Evolutionary conservation across 768 basidiomycete species (phyloP), one percentile per base, ranked within the genome.

Genomic region (Boletus coccyginus): DNA sequence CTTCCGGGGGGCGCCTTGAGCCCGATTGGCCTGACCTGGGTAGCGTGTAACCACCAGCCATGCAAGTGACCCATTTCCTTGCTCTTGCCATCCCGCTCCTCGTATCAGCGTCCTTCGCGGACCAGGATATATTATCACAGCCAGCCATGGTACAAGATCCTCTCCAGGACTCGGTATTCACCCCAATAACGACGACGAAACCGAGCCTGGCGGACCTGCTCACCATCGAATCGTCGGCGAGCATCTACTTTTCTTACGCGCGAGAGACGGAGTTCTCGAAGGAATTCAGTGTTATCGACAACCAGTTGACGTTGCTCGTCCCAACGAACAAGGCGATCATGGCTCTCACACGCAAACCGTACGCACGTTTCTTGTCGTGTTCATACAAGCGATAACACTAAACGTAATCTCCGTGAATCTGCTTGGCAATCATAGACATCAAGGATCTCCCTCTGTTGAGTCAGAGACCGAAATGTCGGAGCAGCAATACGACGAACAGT

Each of bases 301-400:
- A 70, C 17, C 52, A 66, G 8, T 70, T 75, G 52, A 92, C 92
- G 0, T 50, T 95, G 11, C 78, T 96, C 42, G 92, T 87, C 6
- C 93, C 93, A 1, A 90, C 88, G 27, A 94, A 96, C 71, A 90
- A 87, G 70, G 93, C 92, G 10, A 84, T 94, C 16, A 91, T 93
- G 83, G 85, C 86, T 5, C 74, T 94, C 51, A 69, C 84, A 3
- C 75, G 84, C 64, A 94, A 94, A 72, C 93, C 93, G 90, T 94
- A 72, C 73, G 89, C 77, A 32, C 1, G 2, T 10, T 29, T 14
- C 40, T 29, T 17, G 1, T 35, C 49, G 6, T 9, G 12, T 43
- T 27, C 14, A 8, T 43, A 21, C 40, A n/a, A 19, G 6, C 13
- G 16, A 10, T 17, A 19, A 7, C 29, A 11, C 10, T 48, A 1